These are phyloP conservation scores for Sclerotinia glacialis DNA, from an alignment of 2,329 filamentous ascomycete genomes.

Conservation along the genomic window DNA sequence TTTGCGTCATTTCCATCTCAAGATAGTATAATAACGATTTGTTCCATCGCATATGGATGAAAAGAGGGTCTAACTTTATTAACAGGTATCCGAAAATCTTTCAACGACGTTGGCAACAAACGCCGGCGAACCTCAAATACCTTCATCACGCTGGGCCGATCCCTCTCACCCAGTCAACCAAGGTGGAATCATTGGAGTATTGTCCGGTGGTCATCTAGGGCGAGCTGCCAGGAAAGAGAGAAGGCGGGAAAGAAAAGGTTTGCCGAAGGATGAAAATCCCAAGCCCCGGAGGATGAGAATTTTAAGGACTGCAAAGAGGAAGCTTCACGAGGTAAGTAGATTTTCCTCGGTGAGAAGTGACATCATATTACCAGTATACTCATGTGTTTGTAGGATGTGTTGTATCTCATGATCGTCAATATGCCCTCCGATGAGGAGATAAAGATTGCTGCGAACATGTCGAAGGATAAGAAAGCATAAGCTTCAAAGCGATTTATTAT, in stretches of 20 bases:
- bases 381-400: slow-evolving; percentile 43
- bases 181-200: slow-evolving; percentile 43
- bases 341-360: slow-evolving; percentile 14
- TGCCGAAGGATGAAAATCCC: slow-evolving; percentile 7
- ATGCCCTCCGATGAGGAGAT: slow-evolving; percentile 15
- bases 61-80: neutral
- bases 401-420: slow-evolving; percentile 52
- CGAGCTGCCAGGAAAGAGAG: slow-evolving; percentile 22
- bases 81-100: slow-evolving; percentile 40
- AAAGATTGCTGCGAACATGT: neutral
- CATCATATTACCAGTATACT: slow-evolving; percentile 1
- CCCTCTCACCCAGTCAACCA: slow-evolving; percentile 51
- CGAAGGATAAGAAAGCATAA: slow-evolving; percentile 14
- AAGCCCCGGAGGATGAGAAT: slow-evolving; percentile 15
- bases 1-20: neutral
- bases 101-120: slow-evolving; percentile 40
- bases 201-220: slow-evolving; percentile 48
- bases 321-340: slow-evolving; percentile 23
- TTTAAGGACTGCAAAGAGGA: slow-evolving; percentile 19
- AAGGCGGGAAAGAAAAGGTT: slow-evolving; percentile 7
- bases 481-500: neutral
- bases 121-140: slow-evolving; percentile 37
- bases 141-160: slow-evolving; percentile 50
- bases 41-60: neutral
- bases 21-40: neutral